Conservation (phyloP, 176 grass and related monocot species). For the Olyra latifolia region DNA sequence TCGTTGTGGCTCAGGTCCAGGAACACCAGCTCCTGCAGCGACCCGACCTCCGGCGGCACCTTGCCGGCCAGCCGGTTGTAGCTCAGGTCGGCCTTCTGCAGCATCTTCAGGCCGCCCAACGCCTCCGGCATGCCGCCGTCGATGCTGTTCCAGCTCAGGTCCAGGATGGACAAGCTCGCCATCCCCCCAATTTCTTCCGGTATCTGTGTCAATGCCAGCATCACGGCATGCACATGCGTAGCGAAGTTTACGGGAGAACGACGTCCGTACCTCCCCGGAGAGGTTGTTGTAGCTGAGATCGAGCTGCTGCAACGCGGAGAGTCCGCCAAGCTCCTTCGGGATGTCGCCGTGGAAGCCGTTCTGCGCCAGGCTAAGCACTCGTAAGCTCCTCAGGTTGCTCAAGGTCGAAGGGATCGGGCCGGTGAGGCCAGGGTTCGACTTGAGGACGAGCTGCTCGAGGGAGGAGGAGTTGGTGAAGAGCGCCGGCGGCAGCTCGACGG, state of each 20-base stretch:
- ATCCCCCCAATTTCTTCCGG: constrained; percentile 54
- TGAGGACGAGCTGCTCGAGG: constrained; percentile 76
- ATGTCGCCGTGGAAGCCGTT: constrained; percentile 57
- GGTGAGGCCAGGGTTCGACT: constrained; percentile 61
- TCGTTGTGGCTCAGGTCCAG: constrained; percentile 77
- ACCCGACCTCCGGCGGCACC: constrained; percentile 55
- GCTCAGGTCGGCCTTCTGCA: constrained; percentile 84
- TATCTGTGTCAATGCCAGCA: neutral
- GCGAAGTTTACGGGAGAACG: neutral
- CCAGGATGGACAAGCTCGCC: constrained; percentile 68
- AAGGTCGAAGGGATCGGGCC: constrained; percentile 51
- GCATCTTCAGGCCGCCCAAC: constrained; percentile 43
- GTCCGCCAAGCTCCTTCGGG: constrained; percentile 52
- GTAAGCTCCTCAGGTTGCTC: constrained; percentile 33
- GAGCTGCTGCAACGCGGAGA: constrained; percentile 59
- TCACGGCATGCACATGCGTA: neutral
- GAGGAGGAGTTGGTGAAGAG: constrained; percentile 55
- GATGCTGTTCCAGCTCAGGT: constrained; percentile 77
- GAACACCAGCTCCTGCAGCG: constrained; percentile 60
- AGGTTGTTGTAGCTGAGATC: constrained; percentile 80
- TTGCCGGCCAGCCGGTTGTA: constrained; percentile 58
- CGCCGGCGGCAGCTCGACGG: constrained; percentile 43
- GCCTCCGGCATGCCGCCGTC: constrained; percentile 42
- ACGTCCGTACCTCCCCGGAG: no score
- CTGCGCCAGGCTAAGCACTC: constrained; percentile 75